Conservation (phyloP, 352 stramenopile species). For the Phytophthora niederhauseri region DNA sequence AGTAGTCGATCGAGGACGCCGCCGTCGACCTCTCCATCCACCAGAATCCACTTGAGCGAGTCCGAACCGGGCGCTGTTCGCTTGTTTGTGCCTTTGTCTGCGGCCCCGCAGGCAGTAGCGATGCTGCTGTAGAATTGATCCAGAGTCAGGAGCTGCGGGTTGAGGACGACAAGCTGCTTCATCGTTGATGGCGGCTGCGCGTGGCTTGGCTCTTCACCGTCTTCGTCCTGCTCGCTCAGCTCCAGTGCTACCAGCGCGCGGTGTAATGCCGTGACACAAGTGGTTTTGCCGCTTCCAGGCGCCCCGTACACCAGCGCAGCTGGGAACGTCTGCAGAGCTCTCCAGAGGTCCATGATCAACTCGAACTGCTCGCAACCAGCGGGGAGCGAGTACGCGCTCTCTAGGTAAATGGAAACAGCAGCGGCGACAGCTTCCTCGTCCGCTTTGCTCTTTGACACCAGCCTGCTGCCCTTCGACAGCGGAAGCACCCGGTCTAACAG, state of each 20-base stretch:
- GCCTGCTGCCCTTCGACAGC: conserved; percentile 21
- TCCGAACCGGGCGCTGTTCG: background rate
- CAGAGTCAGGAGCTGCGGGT: conserved; percentile 36
- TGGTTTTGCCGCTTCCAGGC: conserved; percentile 50
- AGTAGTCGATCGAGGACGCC: conserved; percentile 40
- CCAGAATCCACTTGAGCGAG: conserved; percentile 34
- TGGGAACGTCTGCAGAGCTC: conserved; percentile 32
- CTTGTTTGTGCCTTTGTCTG: background rate
- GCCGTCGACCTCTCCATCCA: conserved; percentile 38
- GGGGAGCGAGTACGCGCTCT: conserved; percentile 28
- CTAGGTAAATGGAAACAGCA: conserved; percentile 52
- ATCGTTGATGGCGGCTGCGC: conserved; percentile 1
- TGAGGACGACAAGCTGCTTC: conserved; percentile 41
- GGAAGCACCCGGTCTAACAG: conserved; percentile 36
- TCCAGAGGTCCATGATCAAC: conserved; percentile 48
- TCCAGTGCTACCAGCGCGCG: conserved; percentile 55
- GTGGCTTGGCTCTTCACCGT: conserved; percentile 16
- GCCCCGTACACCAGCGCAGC: conserved; percentile 47
- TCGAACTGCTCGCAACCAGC: conserved; percentile 30
- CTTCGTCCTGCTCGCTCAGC: conserved; percentile 32
- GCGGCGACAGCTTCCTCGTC: conserved; percentile 46
- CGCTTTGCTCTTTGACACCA: conserved; percentile 34
- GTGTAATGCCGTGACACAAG: conserved; percentile 54
- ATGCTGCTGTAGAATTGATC: conserved; percentile 41
- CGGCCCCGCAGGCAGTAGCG: conserved; percentile 9